phyloP scores from a whole-genome alignment of 2,329 filamentous ascomycete species.

The Verticillium klebahnii region DNA sequence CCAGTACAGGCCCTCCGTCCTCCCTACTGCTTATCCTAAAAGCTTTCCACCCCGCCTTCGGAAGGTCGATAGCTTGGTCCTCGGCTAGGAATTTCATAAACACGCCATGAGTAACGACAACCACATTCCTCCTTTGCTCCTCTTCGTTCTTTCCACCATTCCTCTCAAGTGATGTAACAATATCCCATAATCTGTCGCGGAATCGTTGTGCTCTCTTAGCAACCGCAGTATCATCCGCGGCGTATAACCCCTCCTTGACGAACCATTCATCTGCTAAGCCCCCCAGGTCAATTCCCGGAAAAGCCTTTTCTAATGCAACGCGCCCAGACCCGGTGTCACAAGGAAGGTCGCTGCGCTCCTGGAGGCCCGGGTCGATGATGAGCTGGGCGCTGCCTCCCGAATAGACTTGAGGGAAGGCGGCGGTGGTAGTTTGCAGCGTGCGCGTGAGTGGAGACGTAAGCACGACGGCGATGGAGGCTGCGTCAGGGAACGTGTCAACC shows the following conservation, averaged over 20 bases:
- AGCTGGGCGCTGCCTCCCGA: too few relatives aligned
- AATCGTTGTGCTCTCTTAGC: constrained; percentile 10
- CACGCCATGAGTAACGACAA: constrained; percentile 23
- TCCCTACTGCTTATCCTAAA: constrained; percentile 13
- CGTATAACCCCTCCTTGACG: constrained; percentile 14
- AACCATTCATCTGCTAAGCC: constrained; percentile 13
- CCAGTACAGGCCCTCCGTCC: constrained; percentile 2
- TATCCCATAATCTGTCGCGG: constrained; percentile 10
- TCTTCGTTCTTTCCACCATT: neutral
- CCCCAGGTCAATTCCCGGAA: constrained; percentile 12
- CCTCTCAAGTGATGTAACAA: constrained; percentile 2
- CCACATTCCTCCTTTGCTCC: constrained; percentile 14
- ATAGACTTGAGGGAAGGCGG: too few relatives aligned
- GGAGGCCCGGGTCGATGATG: too few relatives aligned
- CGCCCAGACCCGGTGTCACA: too few relatives aligned
- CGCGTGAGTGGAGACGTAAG: too few relatives aligned
- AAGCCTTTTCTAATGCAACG: constrained; percentile 5
- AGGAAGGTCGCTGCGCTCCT: too few relatives aligned
- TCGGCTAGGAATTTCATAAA: constrained; percentile 24
- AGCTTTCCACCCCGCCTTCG: constrained; percentile 24
- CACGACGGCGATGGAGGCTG: too few relatives aligned
- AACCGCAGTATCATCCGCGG: constrained; percentile 15
- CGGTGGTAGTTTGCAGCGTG: too few relatives aligned
- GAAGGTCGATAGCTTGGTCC: constrained; percentile 20
- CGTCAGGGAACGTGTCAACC: too few relatives aligned